phyloP scores from a whole-genome alignment of 768 basidiomycete genomes.

The Hygrocybe coccinea region DNA sequence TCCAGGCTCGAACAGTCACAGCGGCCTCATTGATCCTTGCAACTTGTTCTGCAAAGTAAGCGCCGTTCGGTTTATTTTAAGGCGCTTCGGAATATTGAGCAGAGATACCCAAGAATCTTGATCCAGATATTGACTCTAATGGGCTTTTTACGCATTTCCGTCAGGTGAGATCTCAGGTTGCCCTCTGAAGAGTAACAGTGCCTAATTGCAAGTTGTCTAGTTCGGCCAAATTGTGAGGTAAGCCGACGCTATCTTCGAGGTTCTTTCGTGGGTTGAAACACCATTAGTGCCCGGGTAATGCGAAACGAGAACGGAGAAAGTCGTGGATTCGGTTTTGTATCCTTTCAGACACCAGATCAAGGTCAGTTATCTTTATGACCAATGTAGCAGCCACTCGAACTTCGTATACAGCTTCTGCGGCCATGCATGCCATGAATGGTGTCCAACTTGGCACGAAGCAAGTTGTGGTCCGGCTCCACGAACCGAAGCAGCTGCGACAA shows the following conservation, averaged over 20 bases:
- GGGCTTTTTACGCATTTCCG: constrained; percentile 79
- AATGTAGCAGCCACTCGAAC: constrained; percentile 5
- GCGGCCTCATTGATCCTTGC: constrained; percentile 86
- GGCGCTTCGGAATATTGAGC: constrained; percentile 7
- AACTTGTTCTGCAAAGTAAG: constrained; percentile 83
- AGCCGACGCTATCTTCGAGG: constrained; percentile 2
- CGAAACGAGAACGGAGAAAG: constrained; percentile 75
- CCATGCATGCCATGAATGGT: constrained; percentile 81
- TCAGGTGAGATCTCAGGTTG: constrained; percentile 41
- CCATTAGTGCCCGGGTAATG: constrained; percentile 83
- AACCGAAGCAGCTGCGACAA: constrained; percentile 86
- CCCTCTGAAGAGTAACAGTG: constrained; percentile 15
- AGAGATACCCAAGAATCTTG: constrained; percentile 59
- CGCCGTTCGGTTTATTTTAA: constrained; percentile 1
- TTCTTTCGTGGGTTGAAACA: neutral
- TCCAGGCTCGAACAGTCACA: constrained; percentile 78
- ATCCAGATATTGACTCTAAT: constrained; percentile 81
- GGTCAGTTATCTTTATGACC: constrained; percentile 37
- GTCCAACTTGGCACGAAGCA: constrained; percentile 64
- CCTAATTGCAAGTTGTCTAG: constrained; percentile 31
- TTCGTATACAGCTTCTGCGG: constrained; percentile 52
- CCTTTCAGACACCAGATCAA: constrained; percentile 78
- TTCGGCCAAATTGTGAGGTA: constrained; percentile 89
- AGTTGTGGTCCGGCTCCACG: constrained; percentile 82
- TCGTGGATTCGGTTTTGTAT: constrained; percentile 89